Evolutionary conservation across 805 yeast genomes (phyloP), one percentile per base, ranked within the genome.

Genomic region (Metschnikowia hibisci): DNA sequence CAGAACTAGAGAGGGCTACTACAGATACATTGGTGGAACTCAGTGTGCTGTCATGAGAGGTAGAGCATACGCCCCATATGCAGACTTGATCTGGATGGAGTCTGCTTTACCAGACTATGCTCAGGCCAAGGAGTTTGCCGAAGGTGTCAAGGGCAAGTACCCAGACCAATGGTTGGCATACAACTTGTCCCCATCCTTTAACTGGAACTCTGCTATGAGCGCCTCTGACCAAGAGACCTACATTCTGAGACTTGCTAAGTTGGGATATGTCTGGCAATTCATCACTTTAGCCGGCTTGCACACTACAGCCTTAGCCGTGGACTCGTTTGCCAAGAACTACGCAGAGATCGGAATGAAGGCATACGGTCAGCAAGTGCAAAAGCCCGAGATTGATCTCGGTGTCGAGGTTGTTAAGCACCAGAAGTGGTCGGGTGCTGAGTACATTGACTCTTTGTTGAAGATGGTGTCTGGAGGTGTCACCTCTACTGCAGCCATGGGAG

Each of bases 341-440:
- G 71, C 88, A 43, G 73, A 79, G 64, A 76, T 78, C 54, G 98
- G 97, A 54, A 91, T 91, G 98, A 84, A 83, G 69, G 97, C 97
- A 6, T 91, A 91, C 64, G 98, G 96, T 44, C 84, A 82, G 63
- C 73, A 73, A 52, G 83, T 91, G 48, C 98, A 91, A 73, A 79
- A 82, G 50, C 84, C 81, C 47, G 98, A 91, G 74, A 86, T 90
- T 64, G 87, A 83, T 57, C 74, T 74, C 47, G 90, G 87, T 52
- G 96, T 90, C 53, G 98, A 91, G 67, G 96, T 91, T 46, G 95
- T 91, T 51, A 91, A 89, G 76, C 98, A 91, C 69, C 98, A 91
- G 70, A 88, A 90, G 68, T 91, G 98, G 98, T 88, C 96, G 33
- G 98, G 98, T 63, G 98, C 98, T 25, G 96, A 87, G 69, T 90